phyloP scores from a whole-genome alignment of 352 stramenopile species.

The Globisporangium nagaii region DNA sequence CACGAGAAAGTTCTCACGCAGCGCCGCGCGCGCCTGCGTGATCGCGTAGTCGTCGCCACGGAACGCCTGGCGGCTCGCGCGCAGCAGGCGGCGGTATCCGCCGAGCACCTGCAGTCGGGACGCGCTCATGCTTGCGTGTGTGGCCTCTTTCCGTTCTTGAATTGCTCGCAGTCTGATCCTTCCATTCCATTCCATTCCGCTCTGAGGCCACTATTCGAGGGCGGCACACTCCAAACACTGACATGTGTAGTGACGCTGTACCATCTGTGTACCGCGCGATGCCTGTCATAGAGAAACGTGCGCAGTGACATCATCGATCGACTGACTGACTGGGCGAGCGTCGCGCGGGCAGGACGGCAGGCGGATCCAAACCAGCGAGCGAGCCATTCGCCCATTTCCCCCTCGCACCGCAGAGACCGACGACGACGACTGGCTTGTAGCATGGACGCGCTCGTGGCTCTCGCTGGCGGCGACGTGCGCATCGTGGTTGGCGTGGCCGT shows the following conservation, averaged over 20 bases:
- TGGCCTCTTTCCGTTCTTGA: neutral
- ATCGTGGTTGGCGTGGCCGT: slow-evolving; percentile 43
- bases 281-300: slow-evolving; percentile 5
- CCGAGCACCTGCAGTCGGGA: slow-evolving; percentile 53
- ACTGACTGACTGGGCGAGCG: too few relatives aligned
- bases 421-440: neutral
- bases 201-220: neutral
- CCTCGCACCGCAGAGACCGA: neutral
- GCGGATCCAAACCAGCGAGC: too few relatives aligned
- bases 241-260: too few relatives aligned
- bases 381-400: neutral
- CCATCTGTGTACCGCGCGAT: too few relatives aligned
- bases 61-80: slow-evolving; percentile 70
- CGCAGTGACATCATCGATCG: slow-evolving; percentile 8
- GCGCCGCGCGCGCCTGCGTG: slow-evolving; percentile 40
- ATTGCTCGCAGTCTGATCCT: neutral
- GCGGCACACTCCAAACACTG: neutral
- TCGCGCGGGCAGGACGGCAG: too few relatives aligned
- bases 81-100: slow-evolving; percentile 73
- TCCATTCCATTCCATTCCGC: slow-evolving; percentile 1
- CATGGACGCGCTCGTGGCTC: slow-evolving; percentile 42
- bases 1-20: slow-evolving; percentile 64
- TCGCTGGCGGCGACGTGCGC: slow-evolving; percentile 37
- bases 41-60: slow-evolving; percentile 61
- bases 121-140: slow-evolving; percentile 37